Base-by-base conservation (phyloP, 345 rosid genomes). In the Excoecaria agallocha region DNA sequence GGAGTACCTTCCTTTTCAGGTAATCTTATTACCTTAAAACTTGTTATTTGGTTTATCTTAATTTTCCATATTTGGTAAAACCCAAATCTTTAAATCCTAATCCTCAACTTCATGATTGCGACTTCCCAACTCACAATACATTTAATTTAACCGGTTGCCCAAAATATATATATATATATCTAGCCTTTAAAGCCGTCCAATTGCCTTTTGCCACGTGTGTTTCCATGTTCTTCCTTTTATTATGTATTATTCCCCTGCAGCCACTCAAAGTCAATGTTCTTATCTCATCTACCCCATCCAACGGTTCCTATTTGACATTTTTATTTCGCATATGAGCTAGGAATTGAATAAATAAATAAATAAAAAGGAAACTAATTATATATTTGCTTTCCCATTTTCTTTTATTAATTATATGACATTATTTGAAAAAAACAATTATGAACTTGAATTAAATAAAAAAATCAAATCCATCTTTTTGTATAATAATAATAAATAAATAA, bases 1-100 rank as follows among this genome's bases (percentile, higher is more conserved):
- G 37, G 68, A 80, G 68, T 73, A 73, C 76, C 77, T 81, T 77
- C 87, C 82, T 0, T 10, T 69, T 74, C 68, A 19, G 82, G 85
- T 22, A 78, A 82, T 50, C 71, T 55, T 74, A 51, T 37, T 49
- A 82, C 84, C 82, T 80, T 85, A 73, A 80, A 75, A 45, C 55
- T 30, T 30, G 30, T 30, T 60, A 71, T 73, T 61, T 13, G 49
- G 5, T 35, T 25, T 49, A 49, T 51, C 67, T 38, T 69, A 19
- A 50, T 71, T 82, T 76, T 82, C 77, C 57, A 64, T 70, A 30
- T 82, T 69, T 39, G 84, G 85, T 30, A 78, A 30, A 15, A 75
- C 24, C 49, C 43, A 16, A 22, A 41, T 48, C 77, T 2, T 52
- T 25, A 10, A 13, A 25, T 19, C 19, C 68, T 8, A 51, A 48